Conservation (phyloP, 371 early-diverging fungal species). For the Syncephalastrum contaminatum region DNA sequence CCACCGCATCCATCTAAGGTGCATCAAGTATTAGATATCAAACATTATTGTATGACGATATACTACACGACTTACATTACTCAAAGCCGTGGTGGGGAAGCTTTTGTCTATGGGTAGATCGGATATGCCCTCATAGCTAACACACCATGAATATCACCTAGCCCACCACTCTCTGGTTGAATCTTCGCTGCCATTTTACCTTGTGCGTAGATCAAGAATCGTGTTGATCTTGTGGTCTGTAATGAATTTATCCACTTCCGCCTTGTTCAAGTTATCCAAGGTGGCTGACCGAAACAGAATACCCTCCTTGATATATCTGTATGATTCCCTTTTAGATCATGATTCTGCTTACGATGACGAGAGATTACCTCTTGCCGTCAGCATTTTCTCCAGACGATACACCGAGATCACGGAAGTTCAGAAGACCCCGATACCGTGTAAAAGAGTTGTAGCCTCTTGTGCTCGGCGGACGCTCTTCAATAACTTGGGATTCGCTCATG, state of each 20-base stretch:
- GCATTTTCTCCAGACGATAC: slow-evolving; percentile 11
- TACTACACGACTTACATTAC: slow-evolving; percentile 2
- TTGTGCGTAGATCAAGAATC: slow-evolving; percentile 30
- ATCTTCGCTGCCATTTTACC: slow-evolving; percentile 10
- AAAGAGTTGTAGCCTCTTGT: background rate
- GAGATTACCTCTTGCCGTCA: slow-evolving; percentile 5
- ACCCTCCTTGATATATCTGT: slow-evolving; percentile 27
- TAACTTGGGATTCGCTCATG: background rate
- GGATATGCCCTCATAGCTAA: slow-evolving; percentile 7
- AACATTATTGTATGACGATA: too few relatives aligned
- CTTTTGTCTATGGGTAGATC: slow-evolving; percentile 14
- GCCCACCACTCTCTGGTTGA: background rate
- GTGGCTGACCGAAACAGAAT: slow-evolving; percentile 31
- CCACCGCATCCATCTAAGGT: too few relatives aligned
- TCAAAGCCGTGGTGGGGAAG: slow-evolving; percentile 14
- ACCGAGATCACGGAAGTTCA: slow-evolving; percentile 22
- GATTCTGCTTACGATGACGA: background rate
- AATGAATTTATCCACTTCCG: slow-evolving; percentile 20
- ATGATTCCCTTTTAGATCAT: background rate
- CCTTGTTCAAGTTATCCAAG: slow-evolving; percentile 19
- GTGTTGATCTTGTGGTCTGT: slow-evolving; percentile 20
- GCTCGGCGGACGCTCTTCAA: background rate
- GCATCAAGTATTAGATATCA: too few relatives aligned
- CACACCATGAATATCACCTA: slow-evolving; percentile 1
- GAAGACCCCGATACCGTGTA: slow-evolving; percentile 8